A percentile compares a stretch with the other conserved stretches of the same genome.
phyloP scores from a whole-genome alignment of 1,284 basidiomycete genomes.

The Puccinia novopanici region DNA sequence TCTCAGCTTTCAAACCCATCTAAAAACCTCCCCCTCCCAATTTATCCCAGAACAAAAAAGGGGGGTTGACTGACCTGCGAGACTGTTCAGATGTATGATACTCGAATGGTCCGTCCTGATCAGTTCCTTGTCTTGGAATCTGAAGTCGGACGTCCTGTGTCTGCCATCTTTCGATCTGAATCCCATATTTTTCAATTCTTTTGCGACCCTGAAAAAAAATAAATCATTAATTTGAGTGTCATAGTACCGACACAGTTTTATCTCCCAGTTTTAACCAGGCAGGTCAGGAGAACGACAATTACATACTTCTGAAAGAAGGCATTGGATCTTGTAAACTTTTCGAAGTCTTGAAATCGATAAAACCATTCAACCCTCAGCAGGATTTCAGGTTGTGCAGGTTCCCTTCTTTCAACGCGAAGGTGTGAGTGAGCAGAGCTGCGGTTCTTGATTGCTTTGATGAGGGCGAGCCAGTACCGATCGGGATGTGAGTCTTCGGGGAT shows the following conservation, averaged over 20 bases:
- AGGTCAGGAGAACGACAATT: background rate
- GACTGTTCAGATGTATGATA: constrained; percentile 27
- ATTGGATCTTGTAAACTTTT: background rate
- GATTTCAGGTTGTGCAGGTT: background rate
- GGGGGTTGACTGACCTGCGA: background rate
- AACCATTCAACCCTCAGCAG: constrained; percentile 28
- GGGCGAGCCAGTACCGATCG: constrained; percentile 8
- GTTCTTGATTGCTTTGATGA: constrained; percentile 26
- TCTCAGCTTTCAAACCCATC: background rate
- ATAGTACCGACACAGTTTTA: too few species aligned
- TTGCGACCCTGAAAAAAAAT: background rate
- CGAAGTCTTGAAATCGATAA: constrained; percentile 17
- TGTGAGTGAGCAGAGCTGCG: background rate
- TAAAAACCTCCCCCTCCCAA: background rate
- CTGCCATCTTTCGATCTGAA: constrained; percentile 9
- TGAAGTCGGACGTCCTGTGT: background rate
- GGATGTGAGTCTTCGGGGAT: background rate
- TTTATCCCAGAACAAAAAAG: background rate
- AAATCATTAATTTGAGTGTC: too few species aligned
- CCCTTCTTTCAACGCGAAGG: too few species aligned
- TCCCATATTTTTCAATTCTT: constrained; percentile 13
- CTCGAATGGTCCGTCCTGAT: constrained; percentile 20
- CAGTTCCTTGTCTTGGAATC: constrained; percentile 30
- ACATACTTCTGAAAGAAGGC: constrained; percentile 7
- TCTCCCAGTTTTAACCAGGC: too few species aligned